Base-by-base conservation (phyloP, 2,329 filamentous ascomycete genomes). In the Aspergillus sp. region DNA sequence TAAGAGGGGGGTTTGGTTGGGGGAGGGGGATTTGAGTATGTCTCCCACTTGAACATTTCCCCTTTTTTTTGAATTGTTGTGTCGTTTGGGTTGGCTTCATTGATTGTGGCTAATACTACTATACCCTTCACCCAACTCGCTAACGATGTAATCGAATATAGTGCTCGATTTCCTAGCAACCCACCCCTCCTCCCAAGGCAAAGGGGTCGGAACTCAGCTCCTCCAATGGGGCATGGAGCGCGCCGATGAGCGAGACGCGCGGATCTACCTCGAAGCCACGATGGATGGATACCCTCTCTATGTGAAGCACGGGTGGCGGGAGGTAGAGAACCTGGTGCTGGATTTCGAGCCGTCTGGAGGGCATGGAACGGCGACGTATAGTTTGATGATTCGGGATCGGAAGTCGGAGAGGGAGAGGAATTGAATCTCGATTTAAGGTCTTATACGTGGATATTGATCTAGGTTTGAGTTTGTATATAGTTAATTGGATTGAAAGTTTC, bases 181-280 rank as follows among this genome's bases (percentile, higher is more conserved):
- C 1, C 36, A 22, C 1, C 63, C 63, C 12, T 22, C 54, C 4
- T 49, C 47, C 7, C 64, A 66, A 54, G 55, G 64, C 1, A 56
- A 61, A 22, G 64, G 64, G 3, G 53, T 66, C n/a, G 64, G 57
- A 4, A 61, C 53, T 14, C 55, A 57, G 2, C 42, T 66, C 3
- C 49, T 66, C 3, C 32, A 52, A n/a, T 85, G 81, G 81, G 84
- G 83, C 0, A 57, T 80, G 11, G 69, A 76, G 22, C 73, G 71
- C 62, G 81, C 81, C 1, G 82, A 84, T 65, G 72, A 69, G 10
- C 76, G 74, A 1, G 74, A 76, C 0, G 63, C 75, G 9, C 77
- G 80, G 47, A 74, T 77, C 4, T 86, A 81, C 67, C 68, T 85
- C 1, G 82, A 85, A 60, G 80, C 82, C 9, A 83, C 82, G 46